phyloP scores from a whole-genome alignment of 2,329 filamentous ascomycete species.

The Bimuria novae-zelandiae region DNA sequence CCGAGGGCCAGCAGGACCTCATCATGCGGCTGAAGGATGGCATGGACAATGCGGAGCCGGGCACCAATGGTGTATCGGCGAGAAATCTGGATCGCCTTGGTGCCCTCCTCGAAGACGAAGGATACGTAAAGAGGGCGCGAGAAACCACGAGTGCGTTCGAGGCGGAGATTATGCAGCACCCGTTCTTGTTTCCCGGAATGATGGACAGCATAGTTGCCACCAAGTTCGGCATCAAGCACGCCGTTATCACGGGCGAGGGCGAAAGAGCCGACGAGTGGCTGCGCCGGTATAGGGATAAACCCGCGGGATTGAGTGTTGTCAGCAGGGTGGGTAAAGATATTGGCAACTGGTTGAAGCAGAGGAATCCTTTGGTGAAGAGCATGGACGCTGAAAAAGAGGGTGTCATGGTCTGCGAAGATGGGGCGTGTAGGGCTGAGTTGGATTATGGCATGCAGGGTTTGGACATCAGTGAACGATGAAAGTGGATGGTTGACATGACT shows the following conservation, averaged over 20 bases:
- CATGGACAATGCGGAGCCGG: slow-evolving; percentile 90
- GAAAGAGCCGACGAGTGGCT: slow-evolving; percentile 49
- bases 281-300: slow-evolving; percentile 46
- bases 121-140: slow-evolving; percentile 67
- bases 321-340: slow-evolving; percentile 41
- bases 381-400: slow-evolving; percentile 46
- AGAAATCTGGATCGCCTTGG: slow-evolving; percentile 84
- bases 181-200: slow-evolving; percentile 85
- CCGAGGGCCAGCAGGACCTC: slow-evolving; percentile 65
- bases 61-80: slow-evolving; percentile 85
- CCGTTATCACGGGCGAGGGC: slow-evolving; percentile 60
- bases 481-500: no score
- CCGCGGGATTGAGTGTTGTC: slow-evolving; percentile 39
- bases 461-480: slow-evolving; percentile 6
- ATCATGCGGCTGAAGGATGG: slow-evolving; percentile 91
- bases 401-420: slow-evolving; percentile 45
- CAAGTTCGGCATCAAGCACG: slow-evolving; percentile 68
- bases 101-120: slow-evolving; percentile 67
- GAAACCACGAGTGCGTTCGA: slow-evolving; percentile 85
- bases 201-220: slow-evolving; percentile 76
- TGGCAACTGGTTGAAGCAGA: slow-evolving; percentile 55
- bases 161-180: slow-evolving; percentile 88
- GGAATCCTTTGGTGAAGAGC: slow-evolving; percentile 54
- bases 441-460: slow-evolving; percentile 39
- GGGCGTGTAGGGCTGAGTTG: slow-evolving; percentile 51